These are phyloP conservation scores for Chlorella variabilis DNA, from an alignment of 163 green algal species.

Conservation along the genomic window DNA sequence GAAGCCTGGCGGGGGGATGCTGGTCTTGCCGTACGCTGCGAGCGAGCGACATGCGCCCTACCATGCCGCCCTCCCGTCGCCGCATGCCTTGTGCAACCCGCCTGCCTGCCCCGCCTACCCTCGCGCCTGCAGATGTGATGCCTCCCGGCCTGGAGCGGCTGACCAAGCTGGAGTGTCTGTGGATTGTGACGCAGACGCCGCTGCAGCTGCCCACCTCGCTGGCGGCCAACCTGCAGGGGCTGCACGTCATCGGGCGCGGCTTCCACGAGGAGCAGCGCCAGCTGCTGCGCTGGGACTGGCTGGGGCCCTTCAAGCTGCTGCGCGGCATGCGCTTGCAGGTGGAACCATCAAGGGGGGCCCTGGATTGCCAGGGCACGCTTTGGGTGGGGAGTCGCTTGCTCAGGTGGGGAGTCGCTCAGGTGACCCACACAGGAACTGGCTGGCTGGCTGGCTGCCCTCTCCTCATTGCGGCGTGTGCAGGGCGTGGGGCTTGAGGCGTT, in stretches of 20 bases:
- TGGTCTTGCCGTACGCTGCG: not conserved
- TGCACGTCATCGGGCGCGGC: slow-evolving; percentile 15
- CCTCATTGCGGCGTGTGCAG: too few relatives aligned
- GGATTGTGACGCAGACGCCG: slow-evolving; percentile 1
- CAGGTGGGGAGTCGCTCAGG: too few relatives aligned
- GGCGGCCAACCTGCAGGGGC: not conserved
- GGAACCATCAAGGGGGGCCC: not conserved
- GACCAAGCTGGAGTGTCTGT: slow-evolving; percentile 22
- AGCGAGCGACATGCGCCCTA: too few relatives aligned
- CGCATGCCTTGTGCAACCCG: too few relatives aligned
- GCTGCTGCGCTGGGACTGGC: slow-evolving; percentile 33
- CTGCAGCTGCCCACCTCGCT: slow-evolving; percentile 27
- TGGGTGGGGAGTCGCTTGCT: not conserved
- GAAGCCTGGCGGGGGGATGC: not conserved
- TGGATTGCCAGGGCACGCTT: not conserved
- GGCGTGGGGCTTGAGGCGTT: not conserved
- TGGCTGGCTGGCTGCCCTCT: too few relatives aligned
- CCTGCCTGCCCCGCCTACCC: too few relatives aligned
- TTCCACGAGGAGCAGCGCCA: not conserved
- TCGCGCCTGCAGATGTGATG: not conserved
- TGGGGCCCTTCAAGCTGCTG: slow-evolving; percentile 15
- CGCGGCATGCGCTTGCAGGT: slow-evolving; percentile 28
- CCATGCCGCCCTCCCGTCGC: too few relatives aligned
- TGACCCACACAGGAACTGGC: too few relatives aligned
- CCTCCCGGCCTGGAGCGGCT: slow-evolving; percentile 8